phyloP scores from a whole-genome alignment of 768 basidiomycete species.

The Naganishia antarctica region DNA sequence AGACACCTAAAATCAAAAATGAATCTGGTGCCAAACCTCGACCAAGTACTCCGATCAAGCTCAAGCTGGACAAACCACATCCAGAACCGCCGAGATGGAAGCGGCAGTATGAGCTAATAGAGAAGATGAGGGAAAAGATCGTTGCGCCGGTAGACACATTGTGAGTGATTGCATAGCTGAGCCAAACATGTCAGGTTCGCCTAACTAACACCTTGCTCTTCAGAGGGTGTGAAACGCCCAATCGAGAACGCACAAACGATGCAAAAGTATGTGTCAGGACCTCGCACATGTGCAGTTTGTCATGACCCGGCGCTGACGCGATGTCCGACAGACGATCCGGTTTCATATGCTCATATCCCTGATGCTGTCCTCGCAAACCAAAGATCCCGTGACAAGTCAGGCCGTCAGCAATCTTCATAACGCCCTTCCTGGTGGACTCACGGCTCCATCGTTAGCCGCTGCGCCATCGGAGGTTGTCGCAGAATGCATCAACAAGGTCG shows the following conservation, averaged over 20 bases:
- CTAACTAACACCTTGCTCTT: neutral
- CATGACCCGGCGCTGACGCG: neutral
- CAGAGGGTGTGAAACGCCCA: slow-evolving; percentile 47
- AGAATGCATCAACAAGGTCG: slow-evolving; percentile 78
- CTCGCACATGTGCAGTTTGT: neutral
- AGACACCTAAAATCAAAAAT: neutral
- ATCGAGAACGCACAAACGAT: slow-evolving; percentile 30
- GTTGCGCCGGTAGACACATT: slow-evolving; percentile 87
- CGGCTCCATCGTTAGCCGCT: slow-evolving; percentile 63
- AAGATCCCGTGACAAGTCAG: slow-evolving; percentile 78
- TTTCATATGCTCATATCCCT: slow-evolving; percentile 82
- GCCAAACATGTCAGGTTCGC: neutral
- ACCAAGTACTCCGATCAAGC: slow-evolving; percentile 22
- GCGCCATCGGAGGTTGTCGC: slow-evolving; percentile 64
- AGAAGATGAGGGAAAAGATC: slow-evolving; percentile 66
- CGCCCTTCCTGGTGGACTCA: slow-evolving; percentile 60
- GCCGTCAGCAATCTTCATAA: slow-evolving; percentile 69
- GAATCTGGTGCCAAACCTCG: neutral
- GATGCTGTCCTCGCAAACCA: slow-evolving; percentile 94
- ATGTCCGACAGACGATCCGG: slow-evolving; percentile 61
- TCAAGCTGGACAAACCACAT: slow-evolving; percentile 44
- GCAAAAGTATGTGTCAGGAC: slow-evolving; percentile 32
- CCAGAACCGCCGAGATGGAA: slow-evolving; percentile 43
- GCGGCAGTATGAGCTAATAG: slow-evolving; percentile 54
- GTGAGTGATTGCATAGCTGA: neutral